Evolutionary conservation across 805 yeast species (phyloP).

Genomic region (Myxozyma nipponensis): DNA sequence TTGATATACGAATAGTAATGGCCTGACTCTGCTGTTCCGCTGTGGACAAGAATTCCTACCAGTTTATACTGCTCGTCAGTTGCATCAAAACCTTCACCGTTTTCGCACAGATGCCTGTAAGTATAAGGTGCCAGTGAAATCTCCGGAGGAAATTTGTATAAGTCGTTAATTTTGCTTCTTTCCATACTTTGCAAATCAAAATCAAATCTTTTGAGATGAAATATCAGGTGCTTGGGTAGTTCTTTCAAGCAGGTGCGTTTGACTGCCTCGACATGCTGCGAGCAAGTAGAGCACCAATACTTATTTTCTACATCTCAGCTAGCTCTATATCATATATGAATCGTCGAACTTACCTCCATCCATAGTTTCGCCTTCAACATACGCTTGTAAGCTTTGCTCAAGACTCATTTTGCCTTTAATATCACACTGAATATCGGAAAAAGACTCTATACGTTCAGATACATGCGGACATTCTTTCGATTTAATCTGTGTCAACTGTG

Average conservation of each 20-base stretch:
- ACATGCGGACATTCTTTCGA: slow-evolving; percentile 24
- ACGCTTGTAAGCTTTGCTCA: slow-evolving; percentile 16
- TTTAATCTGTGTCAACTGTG: slow-evolving; percentile 21
- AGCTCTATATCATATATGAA: neutral
- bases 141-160: slow-evolving; percentile 22
- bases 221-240: slow-evolving; percentile 22
- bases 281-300: slow-evolving; percentile 23
- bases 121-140: slow-evolving; percentile 18
- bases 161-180: slow-evolving; percentile 24
- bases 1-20: slow-evolving; percentile 25
- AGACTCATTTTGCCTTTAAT: slow-evolving; percentile 22
- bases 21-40: slow-evolving; percentile 27
- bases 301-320: slow-evolving; percentile 11
- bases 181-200: slow-evolving; percentile 27
- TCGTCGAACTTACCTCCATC: slow-evolving; percentile 11
- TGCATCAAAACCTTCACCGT: neutral
- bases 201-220: slow-evolving; percentile 26
- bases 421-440: slow-evolving; percentile 26
- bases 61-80: slow-evolving; percentile 10
- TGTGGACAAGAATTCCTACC: slow-evolving; percentile 22
- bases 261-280: slow-evolving; percentile 23
- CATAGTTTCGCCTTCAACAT: slow-evolving; percentile 25
- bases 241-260: slow-evolving; percentile 20
- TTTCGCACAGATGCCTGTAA: slow-evolving; percentile 4
- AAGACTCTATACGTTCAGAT: slow-evolving; percentile 21